Conservation (phyloP, 306 rosid genomes). For the Vigna unguiculata region DNA sequence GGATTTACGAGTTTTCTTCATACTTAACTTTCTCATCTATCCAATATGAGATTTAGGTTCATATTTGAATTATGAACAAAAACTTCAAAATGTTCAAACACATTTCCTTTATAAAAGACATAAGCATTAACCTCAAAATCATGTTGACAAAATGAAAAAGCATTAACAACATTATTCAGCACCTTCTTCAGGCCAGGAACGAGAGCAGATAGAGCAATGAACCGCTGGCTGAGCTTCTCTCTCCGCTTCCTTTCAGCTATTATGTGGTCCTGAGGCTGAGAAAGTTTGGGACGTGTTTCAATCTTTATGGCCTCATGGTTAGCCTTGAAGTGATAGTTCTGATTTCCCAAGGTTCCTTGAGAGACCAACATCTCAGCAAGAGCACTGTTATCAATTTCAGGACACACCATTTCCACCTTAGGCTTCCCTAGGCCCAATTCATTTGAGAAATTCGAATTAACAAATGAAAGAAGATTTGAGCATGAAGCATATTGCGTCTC, state of each 20-base stretch:
- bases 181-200: constrained; percentile 98
- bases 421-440: constrained; percentile 68
- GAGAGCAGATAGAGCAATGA: constrained; percentile 87
- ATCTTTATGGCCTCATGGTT: constrained; percentile 53
- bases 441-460: constrained; percentile 50
- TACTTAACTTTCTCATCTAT: no score
- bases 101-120: background rate
- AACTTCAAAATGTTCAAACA: background rate
- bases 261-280: constrained; percentile 82
- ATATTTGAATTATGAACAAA: no score
- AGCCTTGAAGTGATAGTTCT: constrained; percentile 50
- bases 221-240: constrained; percentile 91
- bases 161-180: background rate
- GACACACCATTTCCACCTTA: constrained; percentile 63
- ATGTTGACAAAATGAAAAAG: background rate
- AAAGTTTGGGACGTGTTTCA: constrained; percentile 53
- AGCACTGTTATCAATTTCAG: constrained; percentile 43
- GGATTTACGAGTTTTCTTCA: no score
- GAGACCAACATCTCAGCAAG: constrained; percentile 59
- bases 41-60: no score
- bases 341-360: constrained; percentile 57
- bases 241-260: constrained; percentile 88
- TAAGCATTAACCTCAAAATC: constrained; percentile 1
- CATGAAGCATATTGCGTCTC: constrained; percentile 55
- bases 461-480: constrained; percentile 62